Percentiles rank a stretch among this genome's conserved stretches.
Evolutionary conservation across 306 rosid species (phyloP).

Genomic region (Quillaja saponaria): DNA sequence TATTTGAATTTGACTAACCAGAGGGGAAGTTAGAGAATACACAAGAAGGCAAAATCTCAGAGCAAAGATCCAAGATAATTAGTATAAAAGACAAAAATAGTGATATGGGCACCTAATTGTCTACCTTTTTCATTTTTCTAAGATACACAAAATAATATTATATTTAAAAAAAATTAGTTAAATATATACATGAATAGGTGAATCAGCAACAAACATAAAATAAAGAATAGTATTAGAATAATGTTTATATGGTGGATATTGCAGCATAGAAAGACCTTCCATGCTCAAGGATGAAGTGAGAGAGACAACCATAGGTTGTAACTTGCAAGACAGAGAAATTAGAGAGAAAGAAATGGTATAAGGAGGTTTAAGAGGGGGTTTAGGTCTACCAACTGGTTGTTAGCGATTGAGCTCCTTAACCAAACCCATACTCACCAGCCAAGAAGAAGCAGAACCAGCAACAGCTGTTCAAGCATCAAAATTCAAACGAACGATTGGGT

Average conservation of each 20-base stretch:
- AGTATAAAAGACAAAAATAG: background rate
- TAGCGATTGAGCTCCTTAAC: conserved; percentile 63
- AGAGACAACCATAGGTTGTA: background rate
- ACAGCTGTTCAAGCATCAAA: conserved; percentile 16
- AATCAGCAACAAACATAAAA: no score
- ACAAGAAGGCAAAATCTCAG: no score
- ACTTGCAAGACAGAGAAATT: background rate
- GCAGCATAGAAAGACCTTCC: conserved; percentile 51
- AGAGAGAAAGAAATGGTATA: conserved; percentile 20
- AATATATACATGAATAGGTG: no score
- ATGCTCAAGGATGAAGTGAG: conserved; percentile 46
- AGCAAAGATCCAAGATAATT: no score
- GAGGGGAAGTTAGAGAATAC: no score
- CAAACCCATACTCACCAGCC: conserved; percentile 41
- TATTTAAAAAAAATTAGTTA: no score
- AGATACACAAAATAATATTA: conserved; percentile 5
- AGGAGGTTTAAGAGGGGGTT: conserved; percentile 47
- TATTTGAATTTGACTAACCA: no score
- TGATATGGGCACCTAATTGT: background rate
- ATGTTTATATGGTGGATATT: conserved; percentile 43
- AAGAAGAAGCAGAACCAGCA: conserved; percentile 7
- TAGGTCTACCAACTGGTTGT: conserved; percentile 76
- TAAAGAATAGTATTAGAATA: conserved; percentile 22
- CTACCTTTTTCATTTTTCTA: no score
- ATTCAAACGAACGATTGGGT: background rate